Evolutionary conservation across 176 grass and related monocot genomes (phyloP), one percentile per base, ranked within the genome.

Genomic region (Paspalum vaginatum): DNA sequence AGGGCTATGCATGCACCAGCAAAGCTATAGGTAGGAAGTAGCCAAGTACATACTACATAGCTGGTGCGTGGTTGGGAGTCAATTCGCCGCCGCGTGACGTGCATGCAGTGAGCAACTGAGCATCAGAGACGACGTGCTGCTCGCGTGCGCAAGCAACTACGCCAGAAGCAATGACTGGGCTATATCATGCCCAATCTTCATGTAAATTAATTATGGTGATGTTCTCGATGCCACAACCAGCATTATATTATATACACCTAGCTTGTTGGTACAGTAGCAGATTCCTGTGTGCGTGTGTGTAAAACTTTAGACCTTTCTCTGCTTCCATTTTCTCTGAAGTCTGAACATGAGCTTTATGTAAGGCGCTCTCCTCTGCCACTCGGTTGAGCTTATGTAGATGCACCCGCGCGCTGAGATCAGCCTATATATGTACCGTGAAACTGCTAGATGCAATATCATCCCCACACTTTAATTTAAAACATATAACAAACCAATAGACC

Each of bases 51-150:
- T 25, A 24, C 17, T 0, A 0, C 5, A 9, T 53, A 54, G 26
- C 70, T 73, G 25, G 9, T 22, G n/a, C n/a, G n/a, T n/a, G 3
- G 2, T n/a, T 4, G 21, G 57, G 17, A 42, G 47, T 43, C 53
- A 27, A 79, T 50, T 32, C 11, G 14, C 68, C 45, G 45, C 17
- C 17, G 60, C n/a, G 27, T 65, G 12, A 78, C 76, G 76, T 79
- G 60, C 60, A 20, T 63, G 27, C 62, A 32, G 32, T 32, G 32
- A 32, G 32, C 68, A 17, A 70, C 26, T 70, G 22, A 45, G 68
- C 27, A 44, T 70, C 44, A 21, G 26, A 70, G 24, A 18, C 47
- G 48, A 52, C 48, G 32, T 54, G 46, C 48, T 61, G 59, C 32
- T 32, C 50, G 51, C 32, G 49, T 38, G 76, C 61, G n/a, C 47